phyloP scores from a whole-genome alignment of 2,329 filamentous ascomycete genomes.

The Remersonia thermophila region DNA sequence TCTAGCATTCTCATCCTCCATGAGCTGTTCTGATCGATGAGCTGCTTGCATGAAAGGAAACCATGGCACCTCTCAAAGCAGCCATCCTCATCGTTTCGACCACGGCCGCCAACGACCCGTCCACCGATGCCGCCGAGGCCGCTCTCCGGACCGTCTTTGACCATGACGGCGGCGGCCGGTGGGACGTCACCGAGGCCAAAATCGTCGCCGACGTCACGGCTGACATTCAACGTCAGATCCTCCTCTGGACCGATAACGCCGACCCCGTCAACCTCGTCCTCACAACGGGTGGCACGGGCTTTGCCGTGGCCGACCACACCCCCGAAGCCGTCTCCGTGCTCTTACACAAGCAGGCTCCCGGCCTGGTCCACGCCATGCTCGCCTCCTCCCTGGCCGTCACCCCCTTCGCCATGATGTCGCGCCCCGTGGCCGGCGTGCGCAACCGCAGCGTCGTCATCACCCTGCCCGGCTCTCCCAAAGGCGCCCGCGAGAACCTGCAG shows the following conservation, averaged over 20 bases:
- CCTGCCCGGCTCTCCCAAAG: constrained; percentile 87
- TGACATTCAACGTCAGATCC: constrained; percentile 64
- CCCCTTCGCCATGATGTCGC: constrained; percentile 93
- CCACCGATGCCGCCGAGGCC: constrained; percentile 61
- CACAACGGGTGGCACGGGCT: constrained; percentile 88
- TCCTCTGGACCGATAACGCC: constrained; percentile 56
- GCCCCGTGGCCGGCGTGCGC: constrained; percentile 79
- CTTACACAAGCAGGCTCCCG: constrained; percentile 74
- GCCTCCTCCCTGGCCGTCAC: constrained; percentile 73
- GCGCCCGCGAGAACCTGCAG: constrained; percentile 84
- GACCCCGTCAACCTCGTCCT: constrained; percentile 62
- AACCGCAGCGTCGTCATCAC: constrained; percentile 76
- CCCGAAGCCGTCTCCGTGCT: constrained; percentile 79
- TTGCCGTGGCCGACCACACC: constrained; percentile 72
- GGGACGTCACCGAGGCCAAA: constrained; percentile 54
- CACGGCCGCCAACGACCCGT: constrained; percentile 68
- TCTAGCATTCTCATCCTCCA: no score
- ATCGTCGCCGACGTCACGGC: constrained; percentile 70
- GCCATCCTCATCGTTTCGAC: constrained; percentile 84
- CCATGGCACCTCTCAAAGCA: constrained; percentile 42
- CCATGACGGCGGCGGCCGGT: constrained; percentile 53
- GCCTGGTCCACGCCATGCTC: constrained; percentile 92
- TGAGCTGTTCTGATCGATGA: no score
- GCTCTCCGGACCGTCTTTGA: constrained; percentile 58
- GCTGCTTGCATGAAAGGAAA: not conserved